A percentile compares a stretch with the other conserved stretches of the same genome.
Evolutionary conservation across 768 basidiomycete species (phyloP).

Genomic region (Baorangia bicolor): DNA sequence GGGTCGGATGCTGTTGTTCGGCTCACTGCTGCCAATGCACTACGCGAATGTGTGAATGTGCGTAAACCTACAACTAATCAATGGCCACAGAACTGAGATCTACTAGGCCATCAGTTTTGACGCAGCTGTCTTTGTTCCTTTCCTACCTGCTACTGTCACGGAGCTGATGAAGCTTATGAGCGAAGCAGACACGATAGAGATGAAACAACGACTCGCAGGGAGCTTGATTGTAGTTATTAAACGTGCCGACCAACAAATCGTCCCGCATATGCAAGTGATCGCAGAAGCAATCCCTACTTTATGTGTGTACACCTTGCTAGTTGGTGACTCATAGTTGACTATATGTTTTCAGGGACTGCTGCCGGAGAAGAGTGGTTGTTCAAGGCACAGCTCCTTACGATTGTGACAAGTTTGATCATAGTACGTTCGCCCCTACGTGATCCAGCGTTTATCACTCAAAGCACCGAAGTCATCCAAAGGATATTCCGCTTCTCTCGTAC

Average conservation of each 20-base stretch:
- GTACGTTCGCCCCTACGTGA: conserved; percentile 39
- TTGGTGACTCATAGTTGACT: conserved; percentile 4
- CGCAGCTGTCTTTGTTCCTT: conserved; percentile 62
- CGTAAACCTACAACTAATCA: conserved; percentile 29
- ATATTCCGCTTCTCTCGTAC: conserved; percentile 52
- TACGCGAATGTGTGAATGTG: conserved; percentile 86
- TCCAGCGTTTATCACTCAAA: not conserved
- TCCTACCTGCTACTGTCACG: conserved; percentile 56
- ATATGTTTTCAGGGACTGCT: conserved; percentile 52
- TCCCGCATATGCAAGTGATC: conserved; percentile 62
- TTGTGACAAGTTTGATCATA: conserved; percentile 66
- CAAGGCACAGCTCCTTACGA: conserved; percentile 66
- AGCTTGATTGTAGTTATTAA: conserved; percentile 72
- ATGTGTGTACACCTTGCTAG: conserved; percentile 47
- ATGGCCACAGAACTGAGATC: conserved; percentile 6
- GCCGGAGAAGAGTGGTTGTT: conserved; percentile 70
- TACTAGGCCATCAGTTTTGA: conserved; percentile 65
- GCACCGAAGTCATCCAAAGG: conserved; percentile 61
- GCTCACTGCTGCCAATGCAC: conserved; percentile 75
- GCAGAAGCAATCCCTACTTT: conserved; percentile 64
- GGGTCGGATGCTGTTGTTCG: conserved; percentile 85
- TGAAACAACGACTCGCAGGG: conserved; percentile 68
- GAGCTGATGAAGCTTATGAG: conserved; percentile 68
- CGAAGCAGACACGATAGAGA: conserved; percentile 75
- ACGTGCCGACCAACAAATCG: conserved; percentile 51